phyloP scores from a whole-genome alignment of 2,329 filamentous ascomycete genomes.

The Sphaerulina vaccinii region DNA sequence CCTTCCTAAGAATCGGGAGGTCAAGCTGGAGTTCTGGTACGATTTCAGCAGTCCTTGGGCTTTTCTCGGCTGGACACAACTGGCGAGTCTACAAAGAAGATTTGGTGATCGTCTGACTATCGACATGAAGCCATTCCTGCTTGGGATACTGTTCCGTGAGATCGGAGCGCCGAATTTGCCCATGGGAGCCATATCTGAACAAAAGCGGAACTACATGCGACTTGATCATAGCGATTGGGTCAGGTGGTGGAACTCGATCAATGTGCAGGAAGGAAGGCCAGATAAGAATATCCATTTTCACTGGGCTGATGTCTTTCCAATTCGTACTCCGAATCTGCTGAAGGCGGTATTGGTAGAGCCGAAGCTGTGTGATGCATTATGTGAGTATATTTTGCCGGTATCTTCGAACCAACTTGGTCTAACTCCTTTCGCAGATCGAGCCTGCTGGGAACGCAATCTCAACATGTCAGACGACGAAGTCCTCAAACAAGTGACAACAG shows the following conservation, averaged over 20 bases:
- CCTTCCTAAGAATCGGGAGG: conserved; percentile 16
- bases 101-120: conserved; percentile 23
- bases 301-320: conserved; percentile 27
- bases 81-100: conserved; percentile 17
- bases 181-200: conserved; percentile 22
- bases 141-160: conserved; percentile 28
- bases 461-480: conserved; percentile 27
- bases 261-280: conserved; percentile 20
- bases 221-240: conserved; percentile 27
- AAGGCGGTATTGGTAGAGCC: conserved; percentile 22
- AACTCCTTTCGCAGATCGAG: conserved; percentile 17
- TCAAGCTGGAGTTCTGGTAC: conserved; percentile 29
- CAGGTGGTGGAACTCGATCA: conserved; percentile 29
- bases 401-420: background rate
- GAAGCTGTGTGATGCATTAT: conserved; percentile 18
- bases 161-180: conserved; percentile 28
- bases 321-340: conserved; percentile 24
- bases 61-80: conserved; percentile 27
- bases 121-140: conserved; percentile 28
- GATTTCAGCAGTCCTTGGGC: conserved; percentile 29
- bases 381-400: no score
- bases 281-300: conserved; percentile 26
- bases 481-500: conserved; percentile 18
- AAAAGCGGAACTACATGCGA: conserved; percentile 23
- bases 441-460: conserved; percentile 29